Base-by-base conservation (phyloP, 305 asterid genomes). In the Withania somnifera region DNA sequence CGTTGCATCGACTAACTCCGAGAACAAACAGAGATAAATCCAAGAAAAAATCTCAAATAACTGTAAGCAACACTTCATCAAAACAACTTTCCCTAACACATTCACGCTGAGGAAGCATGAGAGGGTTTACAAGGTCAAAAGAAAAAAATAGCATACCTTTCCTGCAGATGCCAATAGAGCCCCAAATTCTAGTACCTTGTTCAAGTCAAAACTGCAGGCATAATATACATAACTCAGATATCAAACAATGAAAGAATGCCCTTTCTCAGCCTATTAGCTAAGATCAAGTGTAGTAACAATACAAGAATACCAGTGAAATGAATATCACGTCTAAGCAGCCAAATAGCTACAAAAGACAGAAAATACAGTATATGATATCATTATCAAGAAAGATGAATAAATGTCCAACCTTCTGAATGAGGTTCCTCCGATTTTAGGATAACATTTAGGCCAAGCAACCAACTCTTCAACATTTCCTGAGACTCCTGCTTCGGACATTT, bases 161-260 rank as follows among this genome's bases (percentile, higher is more conserved):
- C 99, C 99, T 81, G 98, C 97, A 75, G 99, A 96, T 78, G 98
- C 97, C 91, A 96, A 94, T 87, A 96, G 84, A 87, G 99, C 98
- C 83, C 99, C 99, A 90, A 94, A 96, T 84, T 94, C 98, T 89
- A 96, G 86, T 77, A 96, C 97, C 87, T 94, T 96, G 89, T 88
- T 94, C 79, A 96, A 93, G 90, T 96, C 97, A 80, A 96, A 96
- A 89, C 99, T 96, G 98, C 90, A 81, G 84, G 40, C 83, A 58
- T 40, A 40, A 64, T 64, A 64, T 7, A 75, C 42, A 50, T 47
- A 26, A 75, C 45, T 75, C 42, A 75, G 26, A n/a, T n/a, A n/a
- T n/a, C n/a, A n/a, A n/a, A n/a, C n/a, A n/a, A n/a, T 47, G 60
- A 9, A 47, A 73, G 20, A 47, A 47, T 73, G 28, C 6, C 57